phyloP scores from a whole-genome alignment of 345 rosid species.

The Syzygium aqueum region DNA sequence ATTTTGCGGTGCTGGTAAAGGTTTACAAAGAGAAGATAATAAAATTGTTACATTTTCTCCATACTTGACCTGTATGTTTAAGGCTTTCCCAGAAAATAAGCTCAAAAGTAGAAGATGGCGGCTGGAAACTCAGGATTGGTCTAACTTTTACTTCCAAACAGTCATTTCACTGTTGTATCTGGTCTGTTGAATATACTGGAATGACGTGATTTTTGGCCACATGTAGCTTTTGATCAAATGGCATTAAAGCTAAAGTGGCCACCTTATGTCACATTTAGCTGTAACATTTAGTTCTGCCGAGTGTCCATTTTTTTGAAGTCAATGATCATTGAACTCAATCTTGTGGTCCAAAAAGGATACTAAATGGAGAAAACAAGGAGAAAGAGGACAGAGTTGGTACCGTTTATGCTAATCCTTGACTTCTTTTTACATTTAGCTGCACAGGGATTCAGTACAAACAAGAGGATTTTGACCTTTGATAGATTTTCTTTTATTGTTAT shows the following conservation, averaged over 20 bases:
- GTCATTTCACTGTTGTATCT: background rate
- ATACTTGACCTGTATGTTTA: background rate
- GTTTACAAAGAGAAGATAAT: background rate
- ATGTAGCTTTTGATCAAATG: background rate
- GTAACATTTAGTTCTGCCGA: background rate
- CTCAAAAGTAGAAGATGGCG: background rate
- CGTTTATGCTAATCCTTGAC: background rate
- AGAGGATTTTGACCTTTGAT: background rate
- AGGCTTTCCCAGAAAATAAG: background rate
- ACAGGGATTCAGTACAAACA: background rate
- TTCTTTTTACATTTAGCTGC: background rate
- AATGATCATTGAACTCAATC: background rate
- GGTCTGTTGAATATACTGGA: background rate
- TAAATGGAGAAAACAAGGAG: background rate
- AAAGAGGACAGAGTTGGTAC: background rate
- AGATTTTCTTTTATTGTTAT: background rate
- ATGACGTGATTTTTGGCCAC: background rate
- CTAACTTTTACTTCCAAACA: background rate
- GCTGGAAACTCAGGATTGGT: background rate
- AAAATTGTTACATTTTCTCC: background rate
- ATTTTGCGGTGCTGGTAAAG: background rate
- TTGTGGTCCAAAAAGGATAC: background rate
- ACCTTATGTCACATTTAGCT: background rate
- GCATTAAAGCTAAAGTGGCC: background rate
- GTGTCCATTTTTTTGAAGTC: background rate